A percentile compares a stretch with the other conserved stretches of the same genome.
These are phyloP conservation scores for Trypanosomatidae sp. DNA, from an alignment of 208 protist genomes.

Conservation along the genomic window DNA sequence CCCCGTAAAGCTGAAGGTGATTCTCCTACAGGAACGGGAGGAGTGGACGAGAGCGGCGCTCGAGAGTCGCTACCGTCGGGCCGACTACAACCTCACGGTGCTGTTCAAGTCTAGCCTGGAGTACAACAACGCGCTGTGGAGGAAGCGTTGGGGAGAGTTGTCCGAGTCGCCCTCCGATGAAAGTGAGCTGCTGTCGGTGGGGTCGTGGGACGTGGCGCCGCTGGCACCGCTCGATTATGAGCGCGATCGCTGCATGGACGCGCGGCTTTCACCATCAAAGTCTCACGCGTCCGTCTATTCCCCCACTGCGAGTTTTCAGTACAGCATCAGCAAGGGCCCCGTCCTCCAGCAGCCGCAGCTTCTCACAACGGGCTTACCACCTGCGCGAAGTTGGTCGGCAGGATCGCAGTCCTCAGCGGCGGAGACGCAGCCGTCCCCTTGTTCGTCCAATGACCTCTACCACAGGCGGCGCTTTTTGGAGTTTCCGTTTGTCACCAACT, in stretches of 20 bases:
- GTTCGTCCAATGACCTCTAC: slow-evolving; percentile 4
- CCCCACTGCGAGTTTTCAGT: not conserved
- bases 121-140: not conserved
- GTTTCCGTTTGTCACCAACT: slow-evolving; percentile 27
- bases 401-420: not conserved
- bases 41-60: slow-evolving; percentile 3
- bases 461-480: slow-evolving; percentile 8
- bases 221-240: not conserved
- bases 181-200: slow-evolving; percentile 3
- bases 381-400: not conserved
- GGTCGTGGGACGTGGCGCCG: slow-evolving; percentile 4
- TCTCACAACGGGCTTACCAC: not conserved
- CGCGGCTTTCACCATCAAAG: not conserved
- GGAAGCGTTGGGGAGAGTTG: not conserved
- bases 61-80: slow-evolving; percentile 14
- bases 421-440: not conserved
- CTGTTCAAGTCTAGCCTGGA: slow-evolving; percentile 13
- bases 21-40: slow-evolving; percentile 13
- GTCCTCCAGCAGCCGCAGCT: not conserved
- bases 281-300: not conserved
- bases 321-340: not conserved
- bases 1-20: not conserved
- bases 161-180: not conserved
- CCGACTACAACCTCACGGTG: slow-evolving; percentile 13
- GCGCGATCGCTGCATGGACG: not conserved